phyloP scores from a whole-genome alignment of 2,329 filamentous ascomycete species.

The Alternaria sp. region DNA sequence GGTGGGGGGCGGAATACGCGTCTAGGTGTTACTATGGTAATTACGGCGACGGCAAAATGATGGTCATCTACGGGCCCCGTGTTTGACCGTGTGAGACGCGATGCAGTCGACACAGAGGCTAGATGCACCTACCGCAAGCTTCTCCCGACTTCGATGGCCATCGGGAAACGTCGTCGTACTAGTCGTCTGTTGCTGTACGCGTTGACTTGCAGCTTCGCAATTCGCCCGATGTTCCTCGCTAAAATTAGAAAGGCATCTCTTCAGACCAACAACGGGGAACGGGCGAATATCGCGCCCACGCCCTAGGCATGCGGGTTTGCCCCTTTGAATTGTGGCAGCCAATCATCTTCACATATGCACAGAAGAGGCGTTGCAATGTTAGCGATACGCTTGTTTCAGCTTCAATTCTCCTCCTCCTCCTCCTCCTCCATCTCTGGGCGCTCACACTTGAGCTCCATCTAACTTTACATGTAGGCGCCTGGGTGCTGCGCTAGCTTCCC shows the following conservation, averaged over 20 bases:
- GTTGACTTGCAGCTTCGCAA: conserved; percentile 26
- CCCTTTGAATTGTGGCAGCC: conserved; percentile 17
- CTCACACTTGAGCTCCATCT: conserved; percentile 32
- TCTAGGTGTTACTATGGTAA: conserved; percentile 38
- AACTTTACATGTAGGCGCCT: conserved; percentile 39
- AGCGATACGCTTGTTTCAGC: conserved; percentile 40
- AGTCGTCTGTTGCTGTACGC: conserved; percentile 21
- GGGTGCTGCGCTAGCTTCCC: conserved; percentile 50
- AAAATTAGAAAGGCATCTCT: conserved; percentile 30
- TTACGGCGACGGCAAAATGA: conserved; percentile 42
- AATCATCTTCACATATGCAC: conserved; percentile 34
- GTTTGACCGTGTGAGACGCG: conserved; percentile 37
- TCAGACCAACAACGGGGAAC: conserved; percentile 13
- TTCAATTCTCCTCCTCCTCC: conserved; percentile 33
- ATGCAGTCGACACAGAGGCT: conserved; percentile 31
- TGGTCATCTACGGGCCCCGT: conserved; percentile 38
- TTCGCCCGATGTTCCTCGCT: conserved; percentile 22
- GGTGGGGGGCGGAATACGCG: conserved; percentile 46
- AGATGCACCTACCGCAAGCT: conserved; percentile 23
- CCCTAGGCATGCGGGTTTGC: conserved; percentile 5
- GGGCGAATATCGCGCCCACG: conserved; percentile 14
- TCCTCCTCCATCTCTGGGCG: conserved; percentile 27
- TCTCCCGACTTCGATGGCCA: conserved; percentile 23
- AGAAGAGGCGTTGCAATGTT: conserved; percentile 21
- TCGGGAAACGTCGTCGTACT: conserved; percentile 24